Conservation (phyloP, 2,329 filamentous ascomycete genomes). For the Aureobasidium sp. region DNA sequence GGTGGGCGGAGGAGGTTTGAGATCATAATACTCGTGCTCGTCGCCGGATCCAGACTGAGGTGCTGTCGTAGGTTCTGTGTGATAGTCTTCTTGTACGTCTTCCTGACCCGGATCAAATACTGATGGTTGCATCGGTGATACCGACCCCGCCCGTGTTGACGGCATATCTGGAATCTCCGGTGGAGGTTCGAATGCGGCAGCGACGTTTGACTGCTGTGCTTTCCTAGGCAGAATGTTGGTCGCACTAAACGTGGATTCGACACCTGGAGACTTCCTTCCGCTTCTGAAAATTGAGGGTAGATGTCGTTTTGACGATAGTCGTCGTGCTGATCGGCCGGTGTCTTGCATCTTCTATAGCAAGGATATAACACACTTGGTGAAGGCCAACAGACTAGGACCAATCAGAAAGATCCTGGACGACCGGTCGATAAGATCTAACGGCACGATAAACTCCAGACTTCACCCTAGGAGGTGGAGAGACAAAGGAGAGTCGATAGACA, state of each 20-base stretch:
- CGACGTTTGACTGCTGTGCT: neutral
- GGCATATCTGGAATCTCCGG: slow-evolving; percentile 16
- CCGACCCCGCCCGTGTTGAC: neutral
- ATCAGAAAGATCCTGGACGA: neutral
- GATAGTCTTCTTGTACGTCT: neutral
- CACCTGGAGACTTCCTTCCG: neutral
- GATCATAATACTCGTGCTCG: slow-evolving; percentile 30
- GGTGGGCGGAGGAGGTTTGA: slow-evolving; percentile 35
- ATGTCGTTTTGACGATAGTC: slow-evolving; percentile 2
- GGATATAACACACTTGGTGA: neutral
- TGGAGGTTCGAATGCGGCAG: slow-evolving; percentile 4
- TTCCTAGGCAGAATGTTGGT: slow-evolving; percentile 14
- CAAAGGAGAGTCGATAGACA: neutral
- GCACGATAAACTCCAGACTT: neutral
- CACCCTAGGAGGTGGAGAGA: neutral
- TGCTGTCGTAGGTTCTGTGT: slow-evolving; percentile 23
- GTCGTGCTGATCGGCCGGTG: neutral
- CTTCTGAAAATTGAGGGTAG: slow-evolving; percentile 1
- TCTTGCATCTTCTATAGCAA: slow-evolving; percentile 3
- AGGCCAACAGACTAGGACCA: neutral
- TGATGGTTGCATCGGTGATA: slow-evolving; percentile 16
- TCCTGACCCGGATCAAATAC: slow-evolving; percentile 22
- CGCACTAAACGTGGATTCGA: slow-evolving; percentile 16
- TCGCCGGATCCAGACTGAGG: slow-evolving; percentile 20
- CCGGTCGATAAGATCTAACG: neutral